phyloP scores from a whole-genome alignment of 2,329 filamentous ascomycete species.

The Pseudogymnoascus sp. region DNA sequence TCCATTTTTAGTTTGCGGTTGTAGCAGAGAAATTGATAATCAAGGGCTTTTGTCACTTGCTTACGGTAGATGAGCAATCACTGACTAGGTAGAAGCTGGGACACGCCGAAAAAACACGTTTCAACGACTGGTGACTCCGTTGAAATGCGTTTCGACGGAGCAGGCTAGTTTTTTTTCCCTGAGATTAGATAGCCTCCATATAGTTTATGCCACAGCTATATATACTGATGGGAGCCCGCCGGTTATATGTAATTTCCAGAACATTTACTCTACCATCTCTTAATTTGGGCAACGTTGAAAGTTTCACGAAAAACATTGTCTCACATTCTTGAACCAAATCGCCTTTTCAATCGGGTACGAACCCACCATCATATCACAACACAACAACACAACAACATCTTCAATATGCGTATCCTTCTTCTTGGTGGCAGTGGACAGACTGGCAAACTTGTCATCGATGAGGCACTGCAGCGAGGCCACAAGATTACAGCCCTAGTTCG shows the following conservation, averaged over 20 bases:
- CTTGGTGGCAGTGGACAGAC: conserved; percentile 42
- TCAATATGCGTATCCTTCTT: conserved; percentile 29
- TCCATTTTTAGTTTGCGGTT: neutral
- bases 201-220: neutral
- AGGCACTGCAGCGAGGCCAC: conserved; percentile 31
- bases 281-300: neutral
- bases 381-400: conserved; percentile 4
- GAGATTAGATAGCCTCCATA: neutral
- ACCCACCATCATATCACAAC: too few relatives aligned
- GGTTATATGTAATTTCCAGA: neutral
- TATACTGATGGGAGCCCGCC: neutral
- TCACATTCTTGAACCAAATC: neutral
- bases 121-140: neutral
- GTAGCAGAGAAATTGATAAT: neutral
- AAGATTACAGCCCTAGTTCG: conserved; percentile 41
- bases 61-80: neutral
- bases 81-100: neutral
- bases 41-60: neutral
- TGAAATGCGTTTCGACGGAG: neutral
- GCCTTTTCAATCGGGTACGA: neutral
- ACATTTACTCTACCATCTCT: neutral
- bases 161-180: neutral
- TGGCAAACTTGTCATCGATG: conserved; percentile 36
- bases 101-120: neutral
- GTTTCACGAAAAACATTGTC: neutral